These are phyloP conservation scores for Ophiostoma australiae DNA, from an alignment of 2,329 filamentous ascomycete species.

Conservation along the genomic window DNA sequence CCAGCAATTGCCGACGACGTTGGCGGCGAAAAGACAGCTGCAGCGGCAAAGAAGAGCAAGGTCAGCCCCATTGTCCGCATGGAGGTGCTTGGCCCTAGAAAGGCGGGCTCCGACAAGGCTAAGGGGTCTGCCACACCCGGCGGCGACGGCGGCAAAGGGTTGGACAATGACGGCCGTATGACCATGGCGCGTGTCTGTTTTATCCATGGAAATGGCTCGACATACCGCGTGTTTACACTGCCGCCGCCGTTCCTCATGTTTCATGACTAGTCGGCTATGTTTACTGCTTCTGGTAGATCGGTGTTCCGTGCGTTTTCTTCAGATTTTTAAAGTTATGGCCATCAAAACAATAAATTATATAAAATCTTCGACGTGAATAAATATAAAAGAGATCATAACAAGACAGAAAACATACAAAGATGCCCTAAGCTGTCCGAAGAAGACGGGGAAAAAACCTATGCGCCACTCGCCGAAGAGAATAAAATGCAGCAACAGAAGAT, in stretches of 20 bases:
- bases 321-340: no score
- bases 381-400: neutral
- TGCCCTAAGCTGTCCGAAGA: neutral
- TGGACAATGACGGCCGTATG: slow-evolving; percentile 26
- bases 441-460: neutral
- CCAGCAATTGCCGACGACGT: neutral
- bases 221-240: slow-evolving; percentile 46
- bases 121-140: neutral
- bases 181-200: slow-evolving; percentile 48
- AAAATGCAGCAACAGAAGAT: neutral
- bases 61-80: slow-evolving; percentile 38
- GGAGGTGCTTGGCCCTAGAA: slow-evolving; percentile 45
- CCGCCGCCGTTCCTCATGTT: slow-evolving; percentile 31
- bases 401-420: neutral
- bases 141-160: neutral
- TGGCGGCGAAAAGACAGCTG: neutral
- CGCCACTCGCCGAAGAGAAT: neutral
- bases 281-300: no score
- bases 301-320: no score
- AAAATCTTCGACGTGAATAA: neutral
- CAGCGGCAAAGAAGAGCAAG: slow-evolving; percentile 9
- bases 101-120: slow-evolving; percentile 6
- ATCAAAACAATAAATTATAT: neutral
- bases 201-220: slow-evolving; percentile 44
- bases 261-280: neutral